phyloP scores from a whole-genome alignment of 2,329 filamentous ascomycete genomes.

The Didymosphaeria variabile region DNA sequence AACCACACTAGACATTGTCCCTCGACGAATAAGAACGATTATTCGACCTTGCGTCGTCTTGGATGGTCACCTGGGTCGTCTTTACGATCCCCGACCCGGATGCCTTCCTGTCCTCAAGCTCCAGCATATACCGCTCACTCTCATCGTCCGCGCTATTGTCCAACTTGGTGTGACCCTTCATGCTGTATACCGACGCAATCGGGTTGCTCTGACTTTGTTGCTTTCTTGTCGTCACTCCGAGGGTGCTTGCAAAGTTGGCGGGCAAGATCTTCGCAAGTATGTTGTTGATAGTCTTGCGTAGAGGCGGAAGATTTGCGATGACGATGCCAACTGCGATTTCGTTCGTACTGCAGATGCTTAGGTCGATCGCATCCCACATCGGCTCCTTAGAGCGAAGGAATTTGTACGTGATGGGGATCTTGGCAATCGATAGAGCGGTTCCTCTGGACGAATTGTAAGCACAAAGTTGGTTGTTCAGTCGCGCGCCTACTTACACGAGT shows the following conservation, averaged over 20 bases:
- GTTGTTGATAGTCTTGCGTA: constrained; percentile 21
- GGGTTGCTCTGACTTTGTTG: constrained; percentile 6
- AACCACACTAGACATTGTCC: neutral
- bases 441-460: constrained; percentile 1
- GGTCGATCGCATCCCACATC: constrained; percentile 21
- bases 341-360: constrained; percentile 24
- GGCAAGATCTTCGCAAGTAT: neutral
- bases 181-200: constrained; percentile 6
- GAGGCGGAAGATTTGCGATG: constrained; percentile 23
- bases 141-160: constrained; percentile 14
- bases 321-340: constrained; percentile 26
- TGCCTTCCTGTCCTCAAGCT: constrained; percentile 15
- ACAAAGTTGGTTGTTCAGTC: neutral
- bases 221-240: constrained; percentile 5
- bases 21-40: neutral
- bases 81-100: constrained; percentile 12
- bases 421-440: constrained; percentile 18
- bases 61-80: constrained; percentile 16
- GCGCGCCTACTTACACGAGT: constrained; percentile 19
- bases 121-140: constrained; percentile 17
- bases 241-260: constrained; percentile 10
- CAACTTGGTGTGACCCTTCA: constrained; percentile 14
- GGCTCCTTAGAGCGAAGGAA: constrained; percentile 14
- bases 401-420: constrained; percentile 17
- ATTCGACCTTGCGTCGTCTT: constrained; percentile 8